Conservation (phyloP, 805 yeast species). For the Metschnikowia cubensis region DNA sequence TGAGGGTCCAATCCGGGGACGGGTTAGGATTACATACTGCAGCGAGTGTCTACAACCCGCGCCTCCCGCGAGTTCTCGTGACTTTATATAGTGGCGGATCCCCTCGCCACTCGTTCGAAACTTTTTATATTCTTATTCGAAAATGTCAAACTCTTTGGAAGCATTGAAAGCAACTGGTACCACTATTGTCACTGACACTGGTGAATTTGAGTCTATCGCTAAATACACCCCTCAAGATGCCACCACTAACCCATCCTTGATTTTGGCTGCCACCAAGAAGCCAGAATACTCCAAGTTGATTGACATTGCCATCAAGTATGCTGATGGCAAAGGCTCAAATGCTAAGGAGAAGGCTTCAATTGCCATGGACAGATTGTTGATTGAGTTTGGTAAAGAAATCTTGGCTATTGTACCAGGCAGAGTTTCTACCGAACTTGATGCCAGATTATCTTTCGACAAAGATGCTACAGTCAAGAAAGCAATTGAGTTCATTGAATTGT, state of each 20-base stretch:
- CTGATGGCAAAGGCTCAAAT: slow-evolving; percentile 57
- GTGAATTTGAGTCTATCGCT: slow-evolving; percentile 97
- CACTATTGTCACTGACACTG: slow-evolving; percentile 96
- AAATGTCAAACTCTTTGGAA: slow-evolving; percentile 67
- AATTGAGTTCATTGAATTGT: slow-evolving; percentile 78
- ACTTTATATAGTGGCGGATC: slow-evolving; percentile 1
- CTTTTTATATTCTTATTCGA: background rate
- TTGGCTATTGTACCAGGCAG: slow-evolving; percentile 96
- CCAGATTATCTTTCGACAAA: slow-evolving; percentile 94
- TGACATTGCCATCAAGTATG: slow-evolving; percentile 87
- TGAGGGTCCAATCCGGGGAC: background rate
- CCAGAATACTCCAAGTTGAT: slow-evolving; percentile 83
- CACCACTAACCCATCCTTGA: slow-evolving; percentile 97
- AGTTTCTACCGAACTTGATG: slow-evolving; percentile 98
- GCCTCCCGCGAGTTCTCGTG: slow-evolving; percentile 4
- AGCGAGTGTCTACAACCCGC: slow-evolving; percentile 12
- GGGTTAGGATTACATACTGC: slow-evolving; percentile 7
- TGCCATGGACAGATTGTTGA: slow-evolving; percentile 89
- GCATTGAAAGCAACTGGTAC: slow-evolving; percentile 95
- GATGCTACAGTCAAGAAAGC: slow-evolving; percentile 94
- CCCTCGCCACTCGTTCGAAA: slow-evolving; percentile 1
- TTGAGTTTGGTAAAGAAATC: slow-evolving; percentile 94
- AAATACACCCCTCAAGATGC: slow-evolving; percentile 99
- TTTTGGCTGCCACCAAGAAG: slow-evolving; percentile 91
- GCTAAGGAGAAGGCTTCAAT: slow-evolving; percentile 67